These are phyloP conservation scores for Xylariales sp. DNA, from an alignment of 2,329 filamentous ascomycete genomes.

Conservation along the genomic window DNA sequence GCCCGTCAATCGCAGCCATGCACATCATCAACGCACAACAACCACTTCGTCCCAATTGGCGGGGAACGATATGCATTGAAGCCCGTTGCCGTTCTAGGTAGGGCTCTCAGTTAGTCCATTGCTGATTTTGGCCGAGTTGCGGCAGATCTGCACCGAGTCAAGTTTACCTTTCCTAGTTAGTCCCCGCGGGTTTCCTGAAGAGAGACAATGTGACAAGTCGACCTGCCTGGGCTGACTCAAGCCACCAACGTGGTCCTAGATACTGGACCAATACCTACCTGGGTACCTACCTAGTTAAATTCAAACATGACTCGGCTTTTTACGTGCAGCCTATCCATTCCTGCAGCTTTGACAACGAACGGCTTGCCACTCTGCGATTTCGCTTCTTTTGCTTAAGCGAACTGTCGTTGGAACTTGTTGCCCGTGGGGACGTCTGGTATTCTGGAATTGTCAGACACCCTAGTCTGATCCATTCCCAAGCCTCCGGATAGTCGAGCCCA, in stretches of 20 bases:
- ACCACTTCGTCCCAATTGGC: conserved; percentile 20
- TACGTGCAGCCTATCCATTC: not conserved
- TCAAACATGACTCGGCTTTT: not conserved
- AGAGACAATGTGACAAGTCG: not conserved
- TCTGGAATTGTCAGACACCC: not conserved
- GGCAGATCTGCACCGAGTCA: conserved; percentile 9
- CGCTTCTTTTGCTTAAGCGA: not conserved
- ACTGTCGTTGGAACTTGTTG: not conserved
- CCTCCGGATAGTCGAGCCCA: not conserved
- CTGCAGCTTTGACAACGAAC: not conserved
- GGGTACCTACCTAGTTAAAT: not conserved
- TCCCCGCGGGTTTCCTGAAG: not conserved
- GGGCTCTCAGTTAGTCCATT: not conserved
- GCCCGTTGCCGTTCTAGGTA: conserved; percentile 7
- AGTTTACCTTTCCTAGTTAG: not conserved
- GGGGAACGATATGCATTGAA: not conserved
- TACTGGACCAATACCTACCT: no score
- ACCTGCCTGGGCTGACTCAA: not conserved
- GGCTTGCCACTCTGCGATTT: conserved; percentile 2
- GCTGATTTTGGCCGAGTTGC: conserved; percentile 12
- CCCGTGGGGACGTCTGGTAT: not conserved
- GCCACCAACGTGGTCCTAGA: no score
- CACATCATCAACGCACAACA: conserved; percentile 18
- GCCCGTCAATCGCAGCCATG: conserved; percentile 17
- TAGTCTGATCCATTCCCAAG: not conserved